Conservation (phyloP, 129 eudicot species). For the Saussurea involucrata region DNA sequence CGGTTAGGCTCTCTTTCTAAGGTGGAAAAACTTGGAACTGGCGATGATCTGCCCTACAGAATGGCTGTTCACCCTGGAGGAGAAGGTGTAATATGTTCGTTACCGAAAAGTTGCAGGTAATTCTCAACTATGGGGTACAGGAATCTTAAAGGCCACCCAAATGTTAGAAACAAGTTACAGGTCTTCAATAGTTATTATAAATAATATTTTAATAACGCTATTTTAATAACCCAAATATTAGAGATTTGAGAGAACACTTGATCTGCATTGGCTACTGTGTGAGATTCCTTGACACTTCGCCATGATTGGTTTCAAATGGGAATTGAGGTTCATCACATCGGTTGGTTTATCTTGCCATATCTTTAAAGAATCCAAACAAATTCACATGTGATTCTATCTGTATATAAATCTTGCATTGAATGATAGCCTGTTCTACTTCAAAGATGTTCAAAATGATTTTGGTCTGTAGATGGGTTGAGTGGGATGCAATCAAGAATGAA, state of each 20-base stretch:
- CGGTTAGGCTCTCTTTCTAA: slow-evolving; percentile 2
- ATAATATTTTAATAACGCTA: neutral
- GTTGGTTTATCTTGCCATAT: neutral
- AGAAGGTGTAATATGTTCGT: slow-evolving; percentile 74
- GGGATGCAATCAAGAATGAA: slow-evolving; percentile 36
- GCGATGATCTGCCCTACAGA: slow-evolving; percentile 73
- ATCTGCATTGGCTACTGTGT: neutral
- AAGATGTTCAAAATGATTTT: neutral
- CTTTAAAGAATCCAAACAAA: neutral
- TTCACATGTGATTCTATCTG: neutral
- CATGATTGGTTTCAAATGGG: neutral
- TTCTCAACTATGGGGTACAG: neutral
- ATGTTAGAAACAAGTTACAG: neutral
- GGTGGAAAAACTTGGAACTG: slow-evolving; percentile 67
- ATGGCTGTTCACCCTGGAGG: slow-evolving; percentile 93
- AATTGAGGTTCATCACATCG: neutral
- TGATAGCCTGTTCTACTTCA: neutral
- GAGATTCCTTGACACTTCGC: neutral
- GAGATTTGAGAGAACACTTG: neutral
- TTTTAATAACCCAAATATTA: neutral
- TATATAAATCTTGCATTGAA: neutral
- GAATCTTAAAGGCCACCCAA: neutral
- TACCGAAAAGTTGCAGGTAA: slow-evolving; percentile 76
- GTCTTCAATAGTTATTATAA: neutral
- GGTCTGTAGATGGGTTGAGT: slow-evolving; percentile 62